Evolutionary conservation across 2,329 filamentous ascomycete species (phyloP), one percentile per base, ranked within the genome.

Genomic region (Neonectria magnoliae): DNA sequence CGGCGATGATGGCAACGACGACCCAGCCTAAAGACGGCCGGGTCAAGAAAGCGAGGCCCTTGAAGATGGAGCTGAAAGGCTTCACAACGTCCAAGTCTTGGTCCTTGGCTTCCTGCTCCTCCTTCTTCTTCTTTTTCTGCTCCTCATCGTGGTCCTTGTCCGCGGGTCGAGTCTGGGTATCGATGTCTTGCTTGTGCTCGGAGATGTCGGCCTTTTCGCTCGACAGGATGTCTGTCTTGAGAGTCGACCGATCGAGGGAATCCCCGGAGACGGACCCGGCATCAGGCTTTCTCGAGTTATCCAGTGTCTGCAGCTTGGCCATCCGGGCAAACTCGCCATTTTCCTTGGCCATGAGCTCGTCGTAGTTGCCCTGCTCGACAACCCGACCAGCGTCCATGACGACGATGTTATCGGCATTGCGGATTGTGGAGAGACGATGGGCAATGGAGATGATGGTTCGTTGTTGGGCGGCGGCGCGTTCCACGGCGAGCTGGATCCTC

Each of bases 401-500:
- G 25, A 91, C 80, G 62, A 92, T 92, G 64, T 87, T 85, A 69
- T 92, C 87, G 0, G 90, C 90, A 60, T 87, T 83, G 68, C 84
- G 84, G 68, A 89, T 87, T 0, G 87, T 90, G 0, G 85, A 87
- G 1, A 90, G 78, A 9, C 87, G 80, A 73, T 90, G 88, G 0
- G 90, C 89, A 65, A 92, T 90, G 14, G 89, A 84, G 54, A 92
- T 87, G 0, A 90, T 88, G 1, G 90, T 92, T 25, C 89, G 81
- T 52, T 84, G 83, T 55, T 82, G 79, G 1, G 81, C 72, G 62
- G 85, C 76, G 63, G 68, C 69, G 4, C 74, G 68, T 70, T 83
- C 80, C 9, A 87, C 77, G 2, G 81, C 81, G 4, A 71, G 71
- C 70, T 88, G 84, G 31, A 90, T 87, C 5, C 82, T 80, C 56